Conservation (phyloP, 768 basidiomycete genomes). For the Agrocybe chaxingu region DNA sequence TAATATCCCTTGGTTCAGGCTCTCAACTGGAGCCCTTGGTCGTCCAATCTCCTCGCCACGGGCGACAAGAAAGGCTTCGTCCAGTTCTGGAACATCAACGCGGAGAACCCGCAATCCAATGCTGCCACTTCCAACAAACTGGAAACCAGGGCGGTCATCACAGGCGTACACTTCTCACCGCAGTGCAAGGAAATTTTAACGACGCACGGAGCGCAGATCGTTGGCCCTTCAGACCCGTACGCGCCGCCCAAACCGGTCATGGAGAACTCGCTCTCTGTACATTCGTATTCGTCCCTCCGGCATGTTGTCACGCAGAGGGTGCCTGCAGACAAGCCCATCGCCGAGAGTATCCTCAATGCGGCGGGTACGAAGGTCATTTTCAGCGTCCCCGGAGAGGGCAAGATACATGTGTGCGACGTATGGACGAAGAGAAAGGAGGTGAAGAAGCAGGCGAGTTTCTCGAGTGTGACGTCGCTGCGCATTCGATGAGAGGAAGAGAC, state of each 20-base stretch:
- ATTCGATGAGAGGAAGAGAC: constrained; percentile 14
- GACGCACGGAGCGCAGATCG: constrained; percentile 51
- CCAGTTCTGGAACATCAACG: constrained; percentile 45
- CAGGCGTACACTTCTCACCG: constrained; percentile 69
- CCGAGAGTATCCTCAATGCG: constrained; percentile 45
- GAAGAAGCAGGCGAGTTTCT: constrained; percentile 29
- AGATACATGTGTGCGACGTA: constrained; percentile 26
- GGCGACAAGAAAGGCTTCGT: constrained; percentile 52
- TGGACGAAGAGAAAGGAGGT: constrained; percentile 27
- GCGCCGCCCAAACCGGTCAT: constrained; percentile 17
- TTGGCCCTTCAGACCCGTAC: constrained; percentile 3
- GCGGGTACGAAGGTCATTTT: constrained; percentile 24
- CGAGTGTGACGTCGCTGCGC: constrained; percentile 16
- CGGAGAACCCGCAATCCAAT: constrained; percentile 26
- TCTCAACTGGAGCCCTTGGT: constrained; percentile 86
- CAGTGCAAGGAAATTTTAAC: constrained; percentile 85
- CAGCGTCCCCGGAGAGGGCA: constrained; percentile 21
- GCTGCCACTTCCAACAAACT: constrained; percentile 38
- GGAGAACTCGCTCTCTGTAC: constrained; percentile 42
- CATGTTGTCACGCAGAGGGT: constrained; percentile 42
- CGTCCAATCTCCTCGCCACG: constrained; percentile 68
- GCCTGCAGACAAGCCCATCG: constrained; percentile 49
- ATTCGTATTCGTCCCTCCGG: constrained; percentile 59
- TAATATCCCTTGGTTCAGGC: constrained; percentile 42
- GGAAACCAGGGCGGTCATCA: constrained; percentile 59